These are phyloP conservation scores for Pythium aristosporum DNA, from an alignment of 352 stramenopile genomes.

Conservation along the genomic window DNA sequence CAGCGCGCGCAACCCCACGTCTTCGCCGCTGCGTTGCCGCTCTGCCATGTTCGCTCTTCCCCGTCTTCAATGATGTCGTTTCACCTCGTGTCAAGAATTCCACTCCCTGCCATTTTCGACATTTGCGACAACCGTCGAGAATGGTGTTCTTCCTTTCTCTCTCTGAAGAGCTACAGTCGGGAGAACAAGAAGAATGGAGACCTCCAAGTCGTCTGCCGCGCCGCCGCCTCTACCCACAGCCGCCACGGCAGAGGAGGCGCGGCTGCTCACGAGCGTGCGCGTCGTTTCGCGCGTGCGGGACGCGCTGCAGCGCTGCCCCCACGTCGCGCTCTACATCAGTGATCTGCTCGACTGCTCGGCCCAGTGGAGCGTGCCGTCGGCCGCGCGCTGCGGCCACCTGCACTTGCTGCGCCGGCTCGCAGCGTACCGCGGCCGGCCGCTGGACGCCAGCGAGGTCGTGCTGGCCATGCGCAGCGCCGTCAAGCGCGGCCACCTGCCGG, in stretches of 20 bases:
- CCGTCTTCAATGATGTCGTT: neutral
- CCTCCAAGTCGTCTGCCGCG: neutral
- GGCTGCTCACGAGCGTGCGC: conserved; percentile 35
- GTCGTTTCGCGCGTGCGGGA: conserved; percentile 49
- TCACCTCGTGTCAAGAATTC: conserved; percentile 4
- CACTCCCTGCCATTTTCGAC: neutral
- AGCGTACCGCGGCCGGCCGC: conserved; percentile 28
- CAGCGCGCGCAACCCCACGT: neutral
- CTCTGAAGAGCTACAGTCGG: neutral
- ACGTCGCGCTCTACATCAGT: conserved; percentile 45
- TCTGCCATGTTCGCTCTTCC: neutral
- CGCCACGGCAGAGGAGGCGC: neutral
- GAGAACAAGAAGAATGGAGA: neutral
- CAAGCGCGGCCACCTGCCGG: conserved; percentile 57
- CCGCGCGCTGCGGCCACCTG: conserved; percentile 51
- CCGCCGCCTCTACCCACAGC: neutral
- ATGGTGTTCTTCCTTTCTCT: neutral
- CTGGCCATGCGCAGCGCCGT: conserved; percentile 67
- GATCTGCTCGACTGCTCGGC: conserved; percentile 56
- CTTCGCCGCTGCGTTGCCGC: conserved; percentile 1
- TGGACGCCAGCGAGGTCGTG: conserved; percentile 57
- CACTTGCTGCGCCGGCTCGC: conserved; percentile 54
- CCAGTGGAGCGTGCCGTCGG: conserved; percentile 57
- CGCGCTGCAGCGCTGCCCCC: conserved; percentile 41
- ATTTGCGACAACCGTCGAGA: conserved; percentile 5